phyloP scores from a whole-genome alignment of 106 monocot genomes.

The Gastrodia elata region DNA sequence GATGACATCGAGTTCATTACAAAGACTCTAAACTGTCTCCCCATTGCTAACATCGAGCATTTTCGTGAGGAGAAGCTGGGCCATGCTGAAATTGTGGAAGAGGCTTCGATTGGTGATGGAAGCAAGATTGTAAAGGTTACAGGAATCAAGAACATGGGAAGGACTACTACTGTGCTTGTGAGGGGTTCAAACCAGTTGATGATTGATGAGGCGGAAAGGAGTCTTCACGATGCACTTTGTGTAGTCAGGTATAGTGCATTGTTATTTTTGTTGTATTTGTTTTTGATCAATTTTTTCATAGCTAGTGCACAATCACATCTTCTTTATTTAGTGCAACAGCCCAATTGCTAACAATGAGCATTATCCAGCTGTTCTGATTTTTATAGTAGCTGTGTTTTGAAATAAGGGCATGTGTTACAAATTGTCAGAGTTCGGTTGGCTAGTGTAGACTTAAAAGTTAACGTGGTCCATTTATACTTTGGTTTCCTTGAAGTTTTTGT shows the following conservation, averaged over 20 bases:
- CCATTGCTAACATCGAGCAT: constrained; percentile 90
- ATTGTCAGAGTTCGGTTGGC: no score
- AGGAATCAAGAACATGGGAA: constrained; percentile 81
- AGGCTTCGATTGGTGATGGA: constrained; percentile 74
- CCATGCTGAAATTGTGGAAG: constrained; percentile 75
- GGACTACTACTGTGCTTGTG: constrained; percentile 74
- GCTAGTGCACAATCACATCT: background rate
- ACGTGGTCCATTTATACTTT: no score
- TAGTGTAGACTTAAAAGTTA: no score
- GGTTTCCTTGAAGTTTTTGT: no score
- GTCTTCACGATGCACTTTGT: constrained; percentile 94
- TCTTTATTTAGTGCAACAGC: background rate
- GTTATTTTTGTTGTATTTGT: background rate
- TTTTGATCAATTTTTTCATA: background rate
- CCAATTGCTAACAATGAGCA: background rate
- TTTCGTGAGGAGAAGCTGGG: constrained; percentile 88
- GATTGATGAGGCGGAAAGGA: constrained; percentile 87
- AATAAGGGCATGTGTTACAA: no score
- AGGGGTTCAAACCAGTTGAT: constrained; percentile 82
- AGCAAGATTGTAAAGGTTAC: constrained; percentile 73
- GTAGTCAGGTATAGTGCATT: constrained; percentile 57
- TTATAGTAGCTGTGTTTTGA: no score
- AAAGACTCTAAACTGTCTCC: constrained; percentile 89
- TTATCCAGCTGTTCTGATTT: background rate
- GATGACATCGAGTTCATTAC: constrained; percentile 96